Percentiles rank a stretch among this genome's conserved stretches.
Conservation (phyloP, 345 rosid genomes). For the Clausena lansium region DNA sequence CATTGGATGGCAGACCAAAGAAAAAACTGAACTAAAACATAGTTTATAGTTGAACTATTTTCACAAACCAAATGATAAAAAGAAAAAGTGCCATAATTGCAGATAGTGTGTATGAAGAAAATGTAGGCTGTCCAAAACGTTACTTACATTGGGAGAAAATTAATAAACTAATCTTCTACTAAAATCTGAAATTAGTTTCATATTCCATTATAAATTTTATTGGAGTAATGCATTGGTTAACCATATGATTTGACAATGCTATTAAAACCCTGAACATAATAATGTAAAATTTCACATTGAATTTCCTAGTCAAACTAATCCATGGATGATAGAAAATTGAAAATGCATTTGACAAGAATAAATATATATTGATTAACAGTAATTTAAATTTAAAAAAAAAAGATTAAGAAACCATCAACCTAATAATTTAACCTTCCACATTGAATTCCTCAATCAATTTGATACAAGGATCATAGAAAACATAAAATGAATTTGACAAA, state of each 20-base stretch:
- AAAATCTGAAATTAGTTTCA: neutral
- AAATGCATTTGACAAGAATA: neutral
- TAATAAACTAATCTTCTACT: neutral
- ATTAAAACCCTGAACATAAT: neutral
- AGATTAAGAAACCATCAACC: neutral
- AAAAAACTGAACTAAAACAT: slow-evolving; percentile 1
- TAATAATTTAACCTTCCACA: neutral
- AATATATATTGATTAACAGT: neutral
- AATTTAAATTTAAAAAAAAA: too few relatives aligned
- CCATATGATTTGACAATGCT: neutral
- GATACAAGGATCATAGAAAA: neutral
- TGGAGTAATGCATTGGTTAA: neutral
- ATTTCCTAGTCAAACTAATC: neutral
- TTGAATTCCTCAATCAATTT: neutral
- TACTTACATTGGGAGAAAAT: too few relatives aligned
- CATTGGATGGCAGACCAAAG: slow-evolving; percentile 2
- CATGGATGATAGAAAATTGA: neutral
- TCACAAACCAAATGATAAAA: neutral
- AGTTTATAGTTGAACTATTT: neutral
- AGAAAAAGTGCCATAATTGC: neutral
- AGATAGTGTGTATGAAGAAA: neutral
- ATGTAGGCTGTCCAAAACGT: neutral
- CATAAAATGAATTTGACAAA: neutral
- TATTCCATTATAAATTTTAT: neutral
- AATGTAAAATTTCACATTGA: neutral